Evolutionary conservation across 176 grass and related monocot genomes (phyloP).

Genomic region (Triticum turgidum): DNA sequence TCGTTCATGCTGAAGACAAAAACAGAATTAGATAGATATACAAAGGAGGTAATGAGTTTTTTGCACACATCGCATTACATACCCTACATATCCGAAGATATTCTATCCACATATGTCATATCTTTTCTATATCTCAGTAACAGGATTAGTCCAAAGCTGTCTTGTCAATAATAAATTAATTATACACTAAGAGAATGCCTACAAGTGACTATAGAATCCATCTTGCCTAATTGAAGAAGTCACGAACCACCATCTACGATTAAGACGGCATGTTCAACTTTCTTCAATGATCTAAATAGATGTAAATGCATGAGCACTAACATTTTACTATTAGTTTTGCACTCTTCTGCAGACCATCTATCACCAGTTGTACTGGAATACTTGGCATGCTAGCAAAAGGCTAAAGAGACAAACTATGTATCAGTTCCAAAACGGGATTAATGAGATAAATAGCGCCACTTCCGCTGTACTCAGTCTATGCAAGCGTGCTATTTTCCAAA

Average conservation of each 20-base stretch:
- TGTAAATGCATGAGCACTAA: background rate
- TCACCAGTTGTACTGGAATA: background rate
- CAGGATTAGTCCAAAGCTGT: background rate
- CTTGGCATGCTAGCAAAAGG: background rate
- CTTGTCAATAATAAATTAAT: background rate
- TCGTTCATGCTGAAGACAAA: background rate
- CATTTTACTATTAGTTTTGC: background rate
- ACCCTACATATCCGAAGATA: background rate
- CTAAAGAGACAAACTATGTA: background rate
- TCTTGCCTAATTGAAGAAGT: background rate
- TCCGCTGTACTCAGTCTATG: background rate
- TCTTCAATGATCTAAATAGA: background rate
- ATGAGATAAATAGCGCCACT: background rate
- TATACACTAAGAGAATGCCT: conserved; percentile 1
- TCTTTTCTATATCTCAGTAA: conserved; percentile 5
- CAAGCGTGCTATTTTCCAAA: background rate
- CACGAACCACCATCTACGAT: background rate
- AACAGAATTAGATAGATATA: background rate
- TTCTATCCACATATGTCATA: background rate
- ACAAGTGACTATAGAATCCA: background rate
- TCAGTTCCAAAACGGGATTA: background rate
- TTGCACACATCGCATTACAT: background rate
- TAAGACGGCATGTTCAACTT: background rate
- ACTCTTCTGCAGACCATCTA: background rate
- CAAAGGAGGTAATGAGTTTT: background rate